Conservation (phyloP, 768 basidiomycete genomes). For the Flagelloscypha sp. region DNA sequence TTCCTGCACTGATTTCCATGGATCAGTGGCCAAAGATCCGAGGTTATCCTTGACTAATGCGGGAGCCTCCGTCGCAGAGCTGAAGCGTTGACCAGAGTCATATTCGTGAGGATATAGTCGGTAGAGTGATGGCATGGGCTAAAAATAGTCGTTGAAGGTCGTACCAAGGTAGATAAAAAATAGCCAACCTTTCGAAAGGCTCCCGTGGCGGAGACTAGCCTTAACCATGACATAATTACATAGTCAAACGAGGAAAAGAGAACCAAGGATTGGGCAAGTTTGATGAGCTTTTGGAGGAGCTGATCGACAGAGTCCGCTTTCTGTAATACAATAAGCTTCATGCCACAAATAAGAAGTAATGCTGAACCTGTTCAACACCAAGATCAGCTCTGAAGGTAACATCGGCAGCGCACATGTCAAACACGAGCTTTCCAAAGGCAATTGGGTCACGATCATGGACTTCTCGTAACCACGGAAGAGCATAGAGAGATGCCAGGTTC, state of each 20-base stretch:
- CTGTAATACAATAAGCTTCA: conserved; percentile 6
- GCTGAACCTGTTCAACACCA: conserved; percentile 6
- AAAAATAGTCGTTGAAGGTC: conserved; percentile 2
- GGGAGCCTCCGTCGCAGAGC: conserved; percentile 24
- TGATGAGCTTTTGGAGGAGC: conserved; percentile 43
- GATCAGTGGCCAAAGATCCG: conserved; percentile 31
- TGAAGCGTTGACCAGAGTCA: conserved; percentile 34
- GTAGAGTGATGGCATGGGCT: conserved; percentile 48
- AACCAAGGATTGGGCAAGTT: conserved; percentile 43
- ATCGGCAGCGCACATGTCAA: conserved; percentile 43
- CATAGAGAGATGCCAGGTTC: conserved; percentile 47
- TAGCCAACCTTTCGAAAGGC: conserved; percentile 29
- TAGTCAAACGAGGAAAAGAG: conserved; percentile 51
- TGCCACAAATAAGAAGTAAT: neutral
- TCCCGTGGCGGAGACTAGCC: conserved; percentile 28
- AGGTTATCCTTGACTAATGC: conserved; percentile 20
- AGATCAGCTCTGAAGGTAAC: conserved; percentile 9
- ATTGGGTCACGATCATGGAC: conserved; percentile 54
- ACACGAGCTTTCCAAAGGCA: conserved; percentile 45
- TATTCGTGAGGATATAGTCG: conserved; percentile 50
- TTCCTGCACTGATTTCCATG: conserved; percentile 43
- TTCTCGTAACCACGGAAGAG: conserved; percentile 58
- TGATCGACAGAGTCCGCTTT: conserved; percentile 26
- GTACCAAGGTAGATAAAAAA: conserved; percentile 1
- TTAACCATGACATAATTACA: conserved; percentile 53